A percentile compares a stretch with the other conserved stretches of the same genome.
These are phyloP conservation scores for Pyrenophora tritici-repentis DNA, from an alignment of 2,329 filamentous ascomycete species.

Conservation along the genomic window DNA sequence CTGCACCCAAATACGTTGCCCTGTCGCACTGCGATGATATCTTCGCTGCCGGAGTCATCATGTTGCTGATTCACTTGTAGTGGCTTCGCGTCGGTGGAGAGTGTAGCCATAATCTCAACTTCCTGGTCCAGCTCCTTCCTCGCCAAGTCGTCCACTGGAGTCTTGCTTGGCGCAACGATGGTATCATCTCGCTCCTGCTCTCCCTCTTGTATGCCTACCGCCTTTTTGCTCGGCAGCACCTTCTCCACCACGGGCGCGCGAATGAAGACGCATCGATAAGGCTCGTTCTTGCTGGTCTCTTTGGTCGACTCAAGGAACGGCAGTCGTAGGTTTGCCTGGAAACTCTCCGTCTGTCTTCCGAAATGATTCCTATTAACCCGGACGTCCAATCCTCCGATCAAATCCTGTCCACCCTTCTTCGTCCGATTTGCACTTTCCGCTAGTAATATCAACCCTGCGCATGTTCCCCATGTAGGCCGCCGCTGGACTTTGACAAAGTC, in stretches of 20 bases:
- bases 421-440: slow-evolving; percentile 85
- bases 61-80: slow-evolving; percentile 55
- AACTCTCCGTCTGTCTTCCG: slow-evolving; percentile 89
- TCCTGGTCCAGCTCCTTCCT: slow-evolving; percentile 52
- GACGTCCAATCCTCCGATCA: slow-evolving; percentile 90
- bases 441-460: slow-evolving; percentile 89
- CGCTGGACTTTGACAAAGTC: slow-evolving; percentile 86
- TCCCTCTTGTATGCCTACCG: slow-evolving; percentile 53
- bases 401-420: slow-evolving; percentile 88
- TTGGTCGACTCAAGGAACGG: slow-evolving; percentile 63
- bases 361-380: slow-evolving; percentile 94
- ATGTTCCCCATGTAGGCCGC: slow-evolving; percentile 93
- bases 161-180: slow-evolving; percentile 62
- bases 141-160: slow-evolving; percentile 53
- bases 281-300: slow-evolving; percentile 42
- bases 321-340: slow-evolving; percentile 74
- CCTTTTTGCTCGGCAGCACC: slow-evolving; percentile 62
- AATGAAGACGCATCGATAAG: slow-evolving; percentile 88
- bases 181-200: slow-evolving; percentile 57
- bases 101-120: slow-evolving; percentile 63
- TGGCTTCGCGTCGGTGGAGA: slow-evolving; percentile 57
- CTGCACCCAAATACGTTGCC: slow-evolving; percentile 93
- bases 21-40: slow-evolving; percentile 88
- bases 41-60: slow-evolving; percentile 54
- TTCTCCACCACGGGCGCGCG: slow-evolving; percentile 91